A percentile compares a stretch with the other conserved stretches of the same genome.
Evolutionary conservation across 352 stramenopile species (phyloP).

Genomic region (Pythium graminicola): DNA sequence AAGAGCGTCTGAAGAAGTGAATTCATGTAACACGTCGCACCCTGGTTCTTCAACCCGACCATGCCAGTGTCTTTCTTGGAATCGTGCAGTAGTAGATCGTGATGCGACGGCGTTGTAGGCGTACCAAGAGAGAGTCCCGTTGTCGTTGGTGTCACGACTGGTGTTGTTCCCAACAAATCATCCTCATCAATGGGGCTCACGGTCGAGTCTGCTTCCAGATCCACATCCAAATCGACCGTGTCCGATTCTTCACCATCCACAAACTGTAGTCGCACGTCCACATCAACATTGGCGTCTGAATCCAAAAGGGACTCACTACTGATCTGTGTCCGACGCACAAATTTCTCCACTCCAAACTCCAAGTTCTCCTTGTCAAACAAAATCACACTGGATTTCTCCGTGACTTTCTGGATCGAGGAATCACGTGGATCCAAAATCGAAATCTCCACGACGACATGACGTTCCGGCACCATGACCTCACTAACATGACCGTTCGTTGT

Average conservation of each 20-base stretch:
- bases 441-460: conserved; percentile 34
- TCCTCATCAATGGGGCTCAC: conserved; percentile 24
- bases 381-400: conserved; percentile 40
- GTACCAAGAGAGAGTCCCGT: neutral
- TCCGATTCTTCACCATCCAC: conserved; percentile 8
- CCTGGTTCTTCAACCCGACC: conserved; percentile 87
- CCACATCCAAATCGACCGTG: conserved; percentile 10
- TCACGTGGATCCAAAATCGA: conserved; percentile 35
- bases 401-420: conserved; percentile 14
- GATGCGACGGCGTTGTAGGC: conserved; percentile 3
- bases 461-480: neutral
- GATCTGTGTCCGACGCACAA: conserved; percentile 39
- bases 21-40: conserved; percentile 93
- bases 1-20: conserved; percentile 91
- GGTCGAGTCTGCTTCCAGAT: conserved; percentile 10
- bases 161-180: conserved; percentile 18
- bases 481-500: conserved; percentile 5
- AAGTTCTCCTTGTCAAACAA: conserved; percentile 40
- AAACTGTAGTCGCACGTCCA: conserved; percentile 44
- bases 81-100: conserved; percentile 49
- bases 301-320: conserved; percentile 43
- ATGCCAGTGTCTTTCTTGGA: conserved; percentile 81
- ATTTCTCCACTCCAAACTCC: conserved; percentile 53
- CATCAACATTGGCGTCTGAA: conserved; percentile 34
- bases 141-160: conserved; percentile 16